A percentile compares a stretch with the other conserved stretches of the same genome.
Evolutionary conservation across 352 stramenopile species (phyloP).

Genomic region (Globisporangium yorkense): DNA sequence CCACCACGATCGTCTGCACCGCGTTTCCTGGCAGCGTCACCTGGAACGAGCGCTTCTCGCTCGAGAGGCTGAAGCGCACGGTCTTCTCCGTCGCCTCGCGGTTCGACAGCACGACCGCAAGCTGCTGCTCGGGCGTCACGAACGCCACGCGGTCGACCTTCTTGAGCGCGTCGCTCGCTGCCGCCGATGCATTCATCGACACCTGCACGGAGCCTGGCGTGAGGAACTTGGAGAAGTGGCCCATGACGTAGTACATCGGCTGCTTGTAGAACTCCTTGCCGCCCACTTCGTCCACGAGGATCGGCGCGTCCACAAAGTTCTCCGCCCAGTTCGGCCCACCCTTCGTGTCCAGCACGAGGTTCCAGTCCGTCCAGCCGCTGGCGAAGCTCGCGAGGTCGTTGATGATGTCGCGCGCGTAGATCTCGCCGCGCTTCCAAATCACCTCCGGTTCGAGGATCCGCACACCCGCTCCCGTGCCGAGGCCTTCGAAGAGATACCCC

Average conservation of each 20-base stretch:
- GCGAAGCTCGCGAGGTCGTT: slow-evolving; percentile 77
- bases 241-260: slow-evolving; percentile 76
- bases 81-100: slow-evolving; percentile 1
- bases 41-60: neutral
- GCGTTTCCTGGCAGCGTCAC: neutral
- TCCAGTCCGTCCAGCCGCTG: slow-evolving; percentile 86
- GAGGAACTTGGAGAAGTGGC: slow-evolving; percentile 71
- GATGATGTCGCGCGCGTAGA: slow-evolving; percentile 85
- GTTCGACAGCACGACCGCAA: slow-evolving; percentile 22
- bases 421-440: slow-evolving; percentile 64
- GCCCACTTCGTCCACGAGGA: slow-evolving; percentile 56
- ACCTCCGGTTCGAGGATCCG: slow-evolving; percentile 34
- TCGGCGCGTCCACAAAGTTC: slow-evolving; percentile 66
- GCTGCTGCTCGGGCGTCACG: slow-evolving; percentile 35
- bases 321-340: slow-evolving; percentile 70
- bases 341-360: slow-evolving; percentile 65
- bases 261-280: slow-evolving; percentile 75
- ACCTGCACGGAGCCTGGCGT: slow-evolving; percentile 42
- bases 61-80: neutral
- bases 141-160: slow-evolving; percentile 43
- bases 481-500: slow-evolving; percentile 40
- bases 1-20: neutral
- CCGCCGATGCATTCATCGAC: slow-evolving; percentile 15
- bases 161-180: slow-evolving; percentile 13
- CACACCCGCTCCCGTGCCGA: slow-evolving; percentile 42